Evolutionary conservation across 768 basidiomycete genomes (phyloP).

Genomic region (Collybia nuda): DNA sequence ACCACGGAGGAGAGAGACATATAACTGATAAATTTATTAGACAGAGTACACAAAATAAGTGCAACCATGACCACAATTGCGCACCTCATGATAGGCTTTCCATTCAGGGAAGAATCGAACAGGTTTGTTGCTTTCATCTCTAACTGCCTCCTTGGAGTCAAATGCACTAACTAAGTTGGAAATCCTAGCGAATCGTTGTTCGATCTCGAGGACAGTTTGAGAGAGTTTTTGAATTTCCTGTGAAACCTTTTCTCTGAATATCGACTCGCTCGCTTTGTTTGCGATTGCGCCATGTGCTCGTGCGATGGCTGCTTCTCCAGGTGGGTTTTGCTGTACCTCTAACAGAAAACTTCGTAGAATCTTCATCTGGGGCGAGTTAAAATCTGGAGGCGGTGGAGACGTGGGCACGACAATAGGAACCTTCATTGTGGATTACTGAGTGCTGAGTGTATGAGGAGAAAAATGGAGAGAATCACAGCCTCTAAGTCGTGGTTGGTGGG

Average conservation of each 20-base stretch:
- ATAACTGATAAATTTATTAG: background rate
- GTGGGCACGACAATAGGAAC: background rate
- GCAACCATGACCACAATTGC: background rate
- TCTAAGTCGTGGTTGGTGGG: no score
- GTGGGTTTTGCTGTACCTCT: constrained; percentile 1
- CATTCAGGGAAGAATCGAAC: constrained; percentile 1
- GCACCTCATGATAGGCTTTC: background rate
- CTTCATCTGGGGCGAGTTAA: background rate
- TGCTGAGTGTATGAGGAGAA: no score
- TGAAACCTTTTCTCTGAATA: background rate
- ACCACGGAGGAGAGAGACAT: background rate
- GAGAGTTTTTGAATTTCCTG: constrained; percentile 1
- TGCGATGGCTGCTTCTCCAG: background rate
- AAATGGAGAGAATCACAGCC: no score
- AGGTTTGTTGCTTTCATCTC: background rate
- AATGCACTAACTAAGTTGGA: background rate
- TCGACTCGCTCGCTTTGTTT: background rate
- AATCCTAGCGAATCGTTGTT: constrained; percentile 3
- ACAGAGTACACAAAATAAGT: no score
- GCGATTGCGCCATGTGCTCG: background rate
- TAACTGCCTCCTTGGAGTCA: background rate
- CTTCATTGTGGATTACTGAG: background rate
- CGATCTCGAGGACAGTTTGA: constrained; percentile 3
- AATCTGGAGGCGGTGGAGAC: background rate
- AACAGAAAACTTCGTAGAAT: background rate